Evolutionary conservation across 2,329 filamentous ascomycete genomes (phyloP), one percentile per base, ranked within the genome.

Genomic region (Bipolaris sorokiniana): DNA sequence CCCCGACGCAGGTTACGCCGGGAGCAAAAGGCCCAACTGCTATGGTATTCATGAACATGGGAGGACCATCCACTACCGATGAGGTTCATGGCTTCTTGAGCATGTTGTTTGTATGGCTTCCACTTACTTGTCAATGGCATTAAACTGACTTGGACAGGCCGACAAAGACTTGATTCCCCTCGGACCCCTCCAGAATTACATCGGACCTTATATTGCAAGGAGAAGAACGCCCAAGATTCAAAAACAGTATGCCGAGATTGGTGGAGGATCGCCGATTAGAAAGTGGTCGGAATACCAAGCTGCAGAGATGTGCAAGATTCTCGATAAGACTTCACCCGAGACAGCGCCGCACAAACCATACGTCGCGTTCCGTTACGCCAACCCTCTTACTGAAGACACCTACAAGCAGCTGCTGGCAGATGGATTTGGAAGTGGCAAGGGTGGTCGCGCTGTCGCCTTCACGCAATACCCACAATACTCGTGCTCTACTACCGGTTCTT

Each of bases 1-100:
- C 90, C 56, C 67, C 67, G 26, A 91, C 96, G 22, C 91, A 96
- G 76, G 84, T 92, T 83, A 82, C 85, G 6, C 85, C 85, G 0
- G 86, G 84, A 47, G 83, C 84, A 2, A 85, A 91, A 72, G 94
- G 94, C 0, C 92, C 93, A 7, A 99, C 95, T 4, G 95, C 95
- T 41, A 98, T 99, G 87, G 95, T 99, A 13, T 97, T 99, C 73
- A 86, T 99, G 80, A 99, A 99, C 79, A 99, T 99, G 95, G 95
- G 95, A 58, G 95, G 95, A 0, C 95, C 95, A 3, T 90, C 91
- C 1, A 97, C 90, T 3, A 90, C 89, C 4, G 86, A 88, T 65
- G 92, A 99, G 80, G 95, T 99, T 34, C 88, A 89, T 68, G 87
- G 89, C 77, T 99, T 98, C 73, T 80, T 99, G 46, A 95, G 90